A percentile compares a stretch with the other conserved stretches of the same genome.
phyloP scores from a whole-genome alignment of 2,329 filamentous ascomycete species.

The Sporothrix sp. region DNA sequence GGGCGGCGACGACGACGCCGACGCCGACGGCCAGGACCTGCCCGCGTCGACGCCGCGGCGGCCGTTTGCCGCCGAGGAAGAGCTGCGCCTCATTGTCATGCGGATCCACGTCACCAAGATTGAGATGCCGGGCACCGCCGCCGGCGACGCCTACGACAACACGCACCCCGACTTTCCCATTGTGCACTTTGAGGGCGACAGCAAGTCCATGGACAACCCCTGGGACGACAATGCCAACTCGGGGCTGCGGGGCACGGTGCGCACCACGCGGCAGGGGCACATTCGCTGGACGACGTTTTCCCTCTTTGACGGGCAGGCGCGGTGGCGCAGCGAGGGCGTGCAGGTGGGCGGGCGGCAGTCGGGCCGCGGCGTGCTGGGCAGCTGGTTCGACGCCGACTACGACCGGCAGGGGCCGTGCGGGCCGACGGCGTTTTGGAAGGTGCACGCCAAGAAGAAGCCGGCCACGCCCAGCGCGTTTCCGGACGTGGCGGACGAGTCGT shows the following conservation, averaged over 20 bases:
- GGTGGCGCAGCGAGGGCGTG: conserved; percentile 68
- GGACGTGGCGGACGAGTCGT: conserved; percentile 1
- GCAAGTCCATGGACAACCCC: conserved; percentile 50
- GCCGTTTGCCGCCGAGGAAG: conserved; percentile 53
- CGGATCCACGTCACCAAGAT: conserved; percentile 53
- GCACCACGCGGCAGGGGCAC: conserved; percentile 58
- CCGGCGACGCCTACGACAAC: conserved; percentile 35
- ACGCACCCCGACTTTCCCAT: conserved; percentile 46
- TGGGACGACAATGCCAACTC: conserved; percentile 63
- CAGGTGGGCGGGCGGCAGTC: conserved; percentile 60
- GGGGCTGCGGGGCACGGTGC: conserved; percentile 52
- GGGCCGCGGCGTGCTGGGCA: conserved; percentile 59
- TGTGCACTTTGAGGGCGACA: conserved; percentile 57
- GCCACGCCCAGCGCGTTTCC: not conserved
- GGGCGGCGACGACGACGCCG: conserved; percentile 25
- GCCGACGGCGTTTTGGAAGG: conserved; percentile 71
- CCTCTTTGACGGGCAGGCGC: conserved; percentile 52
- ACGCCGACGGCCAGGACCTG: conserved; percentile 22
- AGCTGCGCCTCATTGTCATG: conserved; percentile 61
- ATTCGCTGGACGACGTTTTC: conserved; percentile 65
- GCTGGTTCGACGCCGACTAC: conserved; percentile 71
- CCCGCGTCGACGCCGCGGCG: conserved; percentile 36
- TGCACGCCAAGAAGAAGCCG: conserved; percentile 24
- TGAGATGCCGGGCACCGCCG: conserved; percentile 35
- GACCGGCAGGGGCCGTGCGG: conserved; percentile 57